These are phyloP conservation scores for Gossypium schwendimanii DNA, from an alignment of 441 rosid species.

Conservation along the genomic window DNA sequence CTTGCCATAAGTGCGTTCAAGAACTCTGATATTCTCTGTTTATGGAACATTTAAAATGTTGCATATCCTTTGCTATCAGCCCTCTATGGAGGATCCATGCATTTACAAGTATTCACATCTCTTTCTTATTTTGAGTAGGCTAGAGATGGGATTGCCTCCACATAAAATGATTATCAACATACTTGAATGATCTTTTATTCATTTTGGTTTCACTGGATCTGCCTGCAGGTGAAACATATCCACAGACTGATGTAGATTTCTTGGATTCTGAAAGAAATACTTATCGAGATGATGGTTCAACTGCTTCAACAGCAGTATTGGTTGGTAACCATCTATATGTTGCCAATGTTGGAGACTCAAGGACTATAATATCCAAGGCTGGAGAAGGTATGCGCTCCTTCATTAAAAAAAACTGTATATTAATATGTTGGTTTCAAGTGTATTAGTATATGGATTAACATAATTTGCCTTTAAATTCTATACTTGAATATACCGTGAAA, in stretches of 20 bases:
- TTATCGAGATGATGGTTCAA: conserved; percentile 92
- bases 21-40: conserved; percentile 6
- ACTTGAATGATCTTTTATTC: conserved; percentile 3
- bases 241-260: conserved; percentile 77
- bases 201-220: conserved; percentile 16
- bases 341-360: conserved; percentile 97
- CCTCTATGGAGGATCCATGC: conserved; percentile 10
- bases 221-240: conserved; percentile 75
- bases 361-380: conserved; percentile 82
- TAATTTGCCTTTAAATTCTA: background rate
- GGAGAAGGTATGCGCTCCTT: conserved; percentile 56
- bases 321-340: conserved; percentile 86
- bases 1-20: conserved; percentile 62
- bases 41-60: background rate
- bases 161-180: background rate
- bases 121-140: background rate
- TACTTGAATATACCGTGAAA: background rate
- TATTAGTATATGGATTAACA: background rate
- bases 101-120: background rate
- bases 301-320: conserved; percentile 91
- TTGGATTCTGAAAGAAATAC: conserved; percentile 74
- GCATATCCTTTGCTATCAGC: conserved; percentile 5
- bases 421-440: background rate
- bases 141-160: background rate
- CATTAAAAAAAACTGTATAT: background rate